Evolutionary conservation across 306 rosid species (phyloP).

Genomic region (Herpetospermum pedunculosum): DNA sequence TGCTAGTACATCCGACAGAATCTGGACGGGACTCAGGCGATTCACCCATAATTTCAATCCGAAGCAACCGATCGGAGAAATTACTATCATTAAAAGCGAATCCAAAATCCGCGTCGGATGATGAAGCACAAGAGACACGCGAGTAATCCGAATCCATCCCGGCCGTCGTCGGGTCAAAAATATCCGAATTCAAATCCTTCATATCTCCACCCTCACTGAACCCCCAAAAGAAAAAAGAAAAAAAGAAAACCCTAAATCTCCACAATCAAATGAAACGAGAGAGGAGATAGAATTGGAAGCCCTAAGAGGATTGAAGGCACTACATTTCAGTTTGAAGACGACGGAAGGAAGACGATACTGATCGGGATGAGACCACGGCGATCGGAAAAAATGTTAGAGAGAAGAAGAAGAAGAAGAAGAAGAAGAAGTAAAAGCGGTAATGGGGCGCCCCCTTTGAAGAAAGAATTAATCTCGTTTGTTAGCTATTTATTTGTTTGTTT

Average conservation of each 20-base stretch:
- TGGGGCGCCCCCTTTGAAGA: neutral
- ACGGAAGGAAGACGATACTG: neutral
- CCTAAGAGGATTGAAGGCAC: neutral
- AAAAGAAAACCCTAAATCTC: conserved; percentile 2
- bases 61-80: conserved; percentile 83
- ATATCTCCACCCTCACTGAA: neutral
- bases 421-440: neutral
- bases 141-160: conserved; percentile 56
- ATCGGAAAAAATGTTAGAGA: neutral
- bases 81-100: conserved; percentile 94
- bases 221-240: neutral
- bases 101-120: conserved; percentile 63
- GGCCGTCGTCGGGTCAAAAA: conserved; percentile 61
- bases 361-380: neutral
- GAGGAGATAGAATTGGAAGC: neutral
- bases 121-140: conserved; percentile 30
- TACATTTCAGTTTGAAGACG: neutral
- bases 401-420: neutral
- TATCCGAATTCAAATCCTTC: conserved; percentile 49
- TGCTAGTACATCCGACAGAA: conserved; percentile 41
- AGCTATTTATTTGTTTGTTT: conserved; percentile 6
- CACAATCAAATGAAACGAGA: neutral
- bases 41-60: conserved; percentile 76
- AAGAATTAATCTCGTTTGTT: neutral
- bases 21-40: conserved; percentile 36